Conservation (phyloP, 805 yeast species). For the Candida methanosorbosa region DNA sequence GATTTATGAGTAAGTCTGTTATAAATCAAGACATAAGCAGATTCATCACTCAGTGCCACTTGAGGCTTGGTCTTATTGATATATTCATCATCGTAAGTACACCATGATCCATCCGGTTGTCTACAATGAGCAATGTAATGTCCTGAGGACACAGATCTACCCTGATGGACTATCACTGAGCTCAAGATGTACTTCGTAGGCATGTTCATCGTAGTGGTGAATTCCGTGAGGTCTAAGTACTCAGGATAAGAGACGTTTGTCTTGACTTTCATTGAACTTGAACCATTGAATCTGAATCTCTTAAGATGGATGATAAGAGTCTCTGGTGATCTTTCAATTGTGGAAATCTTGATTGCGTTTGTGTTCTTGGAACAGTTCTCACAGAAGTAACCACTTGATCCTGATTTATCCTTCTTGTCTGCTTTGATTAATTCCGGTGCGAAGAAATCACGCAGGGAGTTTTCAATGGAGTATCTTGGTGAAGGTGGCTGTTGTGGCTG, state of each 20-base stretch:
- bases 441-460: conserved; percentile 74
- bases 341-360: conserved; percentile 65
- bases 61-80: conserved; percentile 65
- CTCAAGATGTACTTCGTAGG: conserved; percentile 62
- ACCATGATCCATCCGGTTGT: conserved; percentile 91
- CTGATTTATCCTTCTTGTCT: conserved; percentile 55
- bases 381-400: conserved; percentile 76
- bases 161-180: conserved; percentile 89
- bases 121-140: conserved; percentile 88
- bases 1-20: conserved; percentile 61
- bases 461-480: conserved; percentile 54
- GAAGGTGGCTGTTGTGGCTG: conserved; percentile 1
- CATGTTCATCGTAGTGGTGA: conserved; percentile 33
- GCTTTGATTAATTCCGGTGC: conserved; percentile 68
- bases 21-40: conserved; percentile 86
- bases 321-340: conserved; percentile 80
- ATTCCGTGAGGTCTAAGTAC: conserved; percentile 63
- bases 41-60: conserved; percentile 71
- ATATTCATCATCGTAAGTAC: conserved; percentile 89
- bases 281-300: conserved; percentile 81
- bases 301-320: conserved; percentile 81
- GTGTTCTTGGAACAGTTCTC: conserved; percentile 76
- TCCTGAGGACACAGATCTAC: conserved; percentile 85
- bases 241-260: conserved; percentile 79
- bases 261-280: conserved; percentile 72